Base-by-base conservation (phyloP, 1,284 basidiomycete genomes). In the Garcileccinum viscosum region DNA sequence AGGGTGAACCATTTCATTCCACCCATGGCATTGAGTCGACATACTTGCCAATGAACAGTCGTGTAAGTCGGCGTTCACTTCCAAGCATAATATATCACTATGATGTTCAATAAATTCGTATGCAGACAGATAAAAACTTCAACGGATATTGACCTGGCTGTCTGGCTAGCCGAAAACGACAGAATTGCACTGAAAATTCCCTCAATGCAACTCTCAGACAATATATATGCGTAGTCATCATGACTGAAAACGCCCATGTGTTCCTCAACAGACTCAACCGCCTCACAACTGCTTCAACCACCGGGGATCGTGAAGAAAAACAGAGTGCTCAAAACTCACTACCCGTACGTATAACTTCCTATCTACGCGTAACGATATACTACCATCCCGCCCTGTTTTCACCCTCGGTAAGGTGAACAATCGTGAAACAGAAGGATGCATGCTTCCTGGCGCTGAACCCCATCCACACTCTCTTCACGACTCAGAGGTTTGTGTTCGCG, bases 1-100 rank as follows among this genome's bases (percentile, higher is more conserved):
- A 19, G 80, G 70, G 33, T 81, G 80, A 32, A 77, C 70, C 35
- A 78, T 77, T 61, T 70, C 63, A 19, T 77, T 12, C 27, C 17
- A 53, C 24, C 17, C 50, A 53, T 27, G 17, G 19, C 27, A 30
- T 27, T 30, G 17, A 53, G 24, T 27, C 50, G 50, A 53, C 17
- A 17, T 24, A 27, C 50, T 53, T 19, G 15, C 5, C 50, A 30
- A 30, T 30, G 15, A 53, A 53, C 14, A 17, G 50, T 27, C 27
- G 47, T 27, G 24, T 53, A 27, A 27, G 50, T 30, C 50, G 27
- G 17, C 17, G 19, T 53, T 53, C 17, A 53, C 17, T 17, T 30
- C 19, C n/a, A n/a, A n/a, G 50, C 27, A 53, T 53, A 30, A 56
- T 22, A 32, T 56, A 32, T 56, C 6, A 11, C 27, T 30, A 32